Conservation (phyloP, 345 rosid species). For the Ailanthus altissimus region DNA sequence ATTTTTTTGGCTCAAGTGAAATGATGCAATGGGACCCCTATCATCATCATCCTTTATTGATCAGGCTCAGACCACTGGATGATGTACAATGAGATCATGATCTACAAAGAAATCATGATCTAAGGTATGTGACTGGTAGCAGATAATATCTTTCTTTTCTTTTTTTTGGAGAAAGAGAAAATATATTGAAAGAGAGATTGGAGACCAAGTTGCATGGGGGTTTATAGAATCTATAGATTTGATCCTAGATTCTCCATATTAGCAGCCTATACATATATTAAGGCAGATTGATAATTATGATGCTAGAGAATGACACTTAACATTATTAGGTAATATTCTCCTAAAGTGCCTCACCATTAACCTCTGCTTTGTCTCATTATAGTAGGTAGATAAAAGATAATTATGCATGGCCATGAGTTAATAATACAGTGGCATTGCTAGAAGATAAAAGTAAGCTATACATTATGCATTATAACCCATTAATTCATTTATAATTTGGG, state of each 20-base stretch:
- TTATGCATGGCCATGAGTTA: background rate
- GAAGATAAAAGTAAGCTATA: background rate
- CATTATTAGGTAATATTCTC: background rate
- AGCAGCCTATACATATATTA: conserved; percentile 1
- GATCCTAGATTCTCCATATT: conserved; percentile 8
- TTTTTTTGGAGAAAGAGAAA: too few relatives aligned
- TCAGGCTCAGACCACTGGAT: background rate
- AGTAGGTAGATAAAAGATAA: conserved; percentile 3
- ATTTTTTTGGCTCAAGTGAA: conserved; percentile 9
- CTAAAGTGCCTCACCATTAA: background rate
- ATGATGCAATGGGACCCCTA: conserved; percentile 25
- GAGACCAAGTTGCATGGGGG: background rate
- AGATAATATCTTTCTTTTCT: background rate
- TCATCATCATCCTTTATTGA: background rate
- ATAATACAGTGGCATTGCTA: background rate
- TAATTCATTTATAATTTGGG: background rate
- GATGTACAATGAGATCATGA: background rate
- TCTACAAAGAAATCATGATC: background rate
- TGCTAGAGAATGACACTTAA: background rate
- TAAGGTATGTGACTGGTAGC: background rate
- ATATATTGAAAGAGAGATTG: background rate
- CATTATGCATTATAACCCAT: background rate
- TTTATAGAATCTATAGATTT: background rate
- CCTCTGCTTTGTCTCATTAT: conserved; percentile 10
- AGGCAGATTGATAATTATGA: background rate